phyloP scores from a whole-genome alignment of 768 basidiomycete genomes.

The Suillus subaureus region DNA sequence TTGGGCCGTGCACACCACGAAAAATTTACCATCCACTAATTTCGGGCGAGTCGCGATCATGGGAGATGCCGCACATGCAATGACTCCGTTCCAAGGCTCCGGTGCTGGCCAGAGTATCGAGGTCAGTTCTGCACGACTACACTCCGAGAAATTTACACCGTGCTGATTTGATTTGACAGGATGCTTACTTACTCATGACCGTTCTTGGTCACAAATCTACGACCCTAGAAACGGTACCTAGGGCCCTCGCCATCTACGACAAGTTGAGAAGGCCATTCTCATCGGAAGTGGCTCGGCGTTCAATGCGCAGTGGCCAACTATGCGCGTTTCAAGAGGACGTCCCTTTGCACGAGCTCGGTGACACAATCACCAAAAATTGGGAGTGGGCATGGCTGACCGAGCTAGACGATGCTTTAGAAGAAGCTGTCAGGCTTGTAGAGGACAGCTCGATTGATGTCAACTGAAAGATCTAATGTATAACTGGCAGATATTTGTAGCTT shows the following conservation, averaged over 20 bases:
- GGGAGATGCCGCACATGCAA: slow-evolving; percentile 46
- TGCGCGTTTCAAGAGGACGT: slow-evolving; percentile 20
- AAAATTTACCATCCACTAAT: slow-evolving; percentile 51
- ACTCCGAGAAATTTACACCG: not conserved
- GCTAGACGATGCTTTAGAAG: slow-evolving; percentile 22
- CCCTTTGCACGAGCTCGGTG: slow-evolving; percentile 42
- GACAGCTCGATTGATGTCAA: not conserved
- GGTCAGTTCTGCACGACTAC: slow-evolving; percentile 25
- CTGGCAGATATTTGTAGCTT: not conserved
- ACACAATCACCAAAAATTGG: slow-evolving; percentile 52
- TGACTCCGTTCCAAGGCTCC: slow-evolving; percentile 45
- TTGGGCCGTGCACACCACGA: slow-evolving; percentile 67
- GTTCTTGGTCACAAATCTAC: slow-evolving; percentile 46
- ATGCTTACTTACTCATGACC: slow-evolving; percentile 39
- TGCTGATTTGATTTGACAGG: slow-evolving; percentile 22
- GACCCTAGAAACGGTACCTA: slow-evolving; percentile 36
- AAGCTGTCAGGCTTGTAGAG: slow-evolving; percentile 22
- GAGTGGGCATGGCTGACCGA: slow-evolving; percentile 48
- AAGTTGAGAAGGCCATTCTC: slow-evolving; percentile 50
- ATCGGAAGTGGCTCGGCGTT: slow-evolving; percentile 32
- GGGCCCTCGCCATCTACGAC: slow-evolving; percentile 50
- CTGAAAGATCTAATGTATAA: not conserved
- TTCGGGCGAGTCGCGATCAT: slow-evolving; percentile 52
- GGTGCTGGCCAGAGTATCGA: slow-evolving; percentile 48
- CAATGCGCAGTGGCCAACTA: slow-evolving; percentile 22